These are phyloP conservation scores for Phalaenopsis aphrodite DNA, from an alignment of 106 monocot genomes.

Conservation along the genomic window DNA sequence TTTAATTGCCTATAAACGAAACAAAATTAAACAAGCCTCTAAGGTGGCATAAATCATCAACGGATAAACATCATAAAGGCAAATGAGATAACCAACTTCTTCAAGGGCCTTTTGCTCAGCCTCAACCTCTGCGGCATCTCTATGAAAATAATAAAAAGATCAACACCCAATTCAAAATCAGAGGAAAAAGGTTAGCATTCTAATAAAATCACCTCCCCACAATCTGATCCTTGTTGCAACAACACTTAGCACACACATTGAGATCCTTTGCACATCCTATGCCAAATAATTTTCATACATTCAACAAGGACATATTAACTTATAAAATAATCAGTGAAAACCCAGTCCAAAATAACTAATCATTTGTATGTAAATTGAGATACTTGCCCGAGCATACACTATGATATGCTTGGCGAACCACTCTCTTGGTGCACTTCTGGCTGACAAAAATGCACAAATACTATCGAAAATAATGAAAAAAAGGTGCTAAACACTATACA, in stretches of 20 bases:
- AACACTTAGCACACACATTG: constrained; percentile 82
- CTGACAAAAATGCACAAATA: constrained; percentile 19
- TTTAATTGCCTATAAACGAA: constrained; percentile 19
- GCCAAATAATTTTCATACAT: not conserved
- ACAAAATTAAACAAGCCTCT: not conserved
- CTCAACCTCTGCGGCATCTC: constrained; percentile 73
- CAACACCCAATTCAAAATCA: constrained; percentile 1
- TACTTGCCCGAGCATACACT: constrained; percentile 62
- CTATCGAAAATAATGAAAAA: not conserved
- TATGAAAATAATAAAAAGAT: constrained; percentile 12
- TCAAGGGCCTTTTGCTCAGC: constrained; percentile 59
- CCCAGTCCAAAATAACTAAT: not conserved
- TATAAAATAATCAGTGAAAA: not conserved
- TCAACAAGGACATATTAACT: not conserved
- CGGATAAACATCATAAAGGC: not conserved
- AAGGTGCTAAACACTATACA: not conserved
- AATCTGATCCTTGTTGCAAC: constrained; percentile 32
- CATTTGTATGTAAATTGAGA: not conserved
- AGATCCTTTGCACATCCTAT: constrained; percentile 66
- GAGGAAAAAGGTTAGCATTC: not conserved
- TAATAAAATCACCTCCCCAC: constrained; percentile 55
- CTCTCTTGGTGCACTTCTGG: constrained; percentile 77
- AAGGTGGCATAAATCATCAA: not conserved
- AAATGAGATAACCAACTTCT: constrained; percentile 36
- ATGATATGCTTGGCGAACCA: constrained; percentile 87